Evolutionary conservation across 2,329 filamentous ascomycete genomes (phyloP), one percentile per base, ranked within the genome.

Genomic region (Pseudonectria buxi): DNA sequence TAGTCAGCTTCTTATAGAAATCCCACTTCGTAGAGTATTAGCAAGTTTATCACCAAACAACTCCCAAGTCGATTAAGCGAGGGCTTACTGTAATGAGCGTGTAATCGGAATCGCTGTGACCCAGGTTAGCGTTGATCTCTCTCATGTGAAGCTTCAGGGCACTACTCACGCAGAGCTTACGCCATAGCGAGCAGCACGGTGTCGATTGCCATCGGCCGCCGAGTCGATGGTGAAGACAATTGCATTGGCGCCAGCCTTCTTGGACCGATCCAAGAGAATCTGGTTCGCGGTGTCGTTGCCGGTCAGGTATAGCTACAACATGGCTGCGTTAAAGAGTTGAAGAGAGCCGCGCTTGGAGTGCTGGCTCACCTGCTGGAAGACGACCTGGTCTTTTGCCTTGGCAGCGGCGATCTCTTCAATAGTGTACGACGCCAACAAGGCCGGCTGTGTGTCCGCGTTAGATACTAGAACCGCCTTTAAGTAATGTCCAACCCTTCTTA

Each of bases 141-240:
- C 27, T 7, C 4, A 27, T 29, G 9, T 13, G 15, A 14, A 14
- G n/a, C 9, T 11, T 6, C 5, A 26, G 26, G 10, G 12, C 4
- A 6, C 25, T 4, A 44, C 49, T 44, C 33, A 55, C 44, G 62
- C 59, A 13, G 61, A 65, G 15, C 57, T 55, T 29, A 64, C 63
- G 16, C 49, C 55, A 39, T 55, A 64, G 18, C 63, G 61, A 13
- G 55, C 54, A 18, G 63, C 63, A 12, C 63, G 62, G 41, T 67
- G 63, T 11, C 62, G 57, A 55, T 59, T 62, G 18, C 58, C 57
- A 24, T 56, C 52, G 16, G 60, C 62, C 11, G 62, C 58, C 16
- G 62, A 61, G 51, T 65, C 62, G 40, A 65, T 47, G 9, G 62
- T 59, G 47, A 62, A 62, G 32, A 65, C 50, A 5, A 65, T 50